Base-by-base conservation (phyloP, 192 early-diverging fungal genomes). In the Linnemannia hyalina region DNA sequence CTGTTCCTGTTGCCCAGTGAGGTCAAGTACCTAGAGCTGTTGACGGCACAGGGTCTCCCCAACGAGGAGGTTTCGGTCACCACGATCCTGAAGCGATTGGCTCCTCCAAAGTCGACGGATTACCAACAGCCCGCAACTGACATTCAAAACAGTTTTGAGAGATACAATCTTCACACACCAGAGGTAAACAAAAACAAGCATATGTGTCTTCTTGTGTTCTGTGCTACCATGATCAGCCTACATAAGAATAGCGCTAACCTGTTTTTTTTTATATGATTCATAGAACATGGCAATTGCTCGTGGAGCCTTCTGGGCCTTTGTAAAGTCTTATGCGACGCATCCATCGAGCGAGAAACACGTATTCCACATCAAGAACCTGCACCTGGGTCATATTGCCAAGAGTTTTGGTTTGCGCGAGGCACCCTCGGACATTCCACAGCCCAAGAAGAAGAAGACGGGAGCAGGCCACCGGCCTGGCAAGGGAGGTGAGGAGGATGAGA, bases 331-430 rank as follows among this genome's bases (percentile, higher is more conserved):
- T 81, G 95, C 98, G 8, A 99, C 99, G 2, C 97, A 99, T 87
- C 85, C 92, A 4, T 86, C 96, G 26, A 80, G 93, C 0, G 96
- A 98, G 82, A 95, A 95, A 54, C 94, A 95, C 49, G 95, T 99
- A 35, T 99, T 99, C 92, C 98, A 99, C 82, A 91, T 99, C 80
- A 94, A 94, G 73, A 96, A 96, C 76, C 89, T 99, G 81, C 99
- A 99, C 89, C 90, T 99, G 75, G 99, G 99, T 8, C 99, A 99
- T 84, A 88, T 98, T 78, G 99, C 98, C 68, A 99, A 99, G 89
- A 91, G 95, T 26, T 99, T 99, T 94, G 97, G 93, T n/a, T 90
- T 99, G 69, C 93, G 97, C 36, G 99, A 99, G 81, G 94, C 97
- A 6, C 99, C 99, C 6, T 93, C 93, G 29, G 90, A 95, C 73